Evolutionary conservation across 2,329 filamentous ascomycete species (phyloP).

Genomic region (Keithomyces neogunnii): DNA sequence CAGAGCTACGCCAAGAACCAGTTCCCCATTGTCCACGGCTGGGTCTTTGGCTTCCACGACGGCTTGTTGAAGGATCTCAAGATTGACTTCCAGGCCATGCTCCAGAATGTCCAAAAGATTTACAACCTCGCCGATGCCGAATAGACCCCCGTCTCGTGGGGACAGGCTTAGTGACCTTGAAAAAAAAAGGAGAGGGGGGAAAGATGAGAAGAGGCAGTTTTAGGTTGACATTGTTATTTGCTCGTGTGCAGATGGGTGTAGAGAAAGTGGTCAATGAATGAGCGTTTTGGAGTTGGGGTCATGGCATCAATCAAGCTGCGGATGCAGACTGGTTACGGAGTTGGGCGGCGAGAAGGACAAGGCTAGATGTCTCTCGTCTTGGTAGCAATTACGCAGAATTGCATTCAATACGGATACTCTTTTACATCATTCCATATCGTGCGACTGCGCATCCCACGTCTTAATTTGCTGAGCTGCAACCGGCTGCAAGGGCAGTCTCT

Average conservation of each 20-base stretch:
- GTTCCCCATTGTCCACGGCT: conserved; percentile 64
- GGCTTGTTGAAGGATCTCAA: conserved; percentile 58
- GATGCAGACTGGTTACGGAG: background rate
- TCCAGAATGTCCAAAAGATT: conserved; percentile 54
- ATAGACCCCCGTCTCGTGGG: background rate
- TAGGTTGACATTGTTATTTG: background rate
- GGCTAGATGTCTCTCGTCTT: no score
- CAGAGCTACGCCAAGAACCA: conserved; percentile 55
- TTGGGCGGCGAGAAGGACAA: background rate
- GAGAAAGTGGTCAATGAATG: background rate
- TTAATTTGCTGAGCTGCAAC: no score
- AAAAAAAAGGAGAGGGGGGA: conserved; percentile 8
- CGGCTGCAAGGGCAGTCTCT: no score
- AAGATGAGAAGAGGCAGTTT: conserved; percentile 1
- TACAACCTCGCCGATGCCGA: conserved; percentile 41
- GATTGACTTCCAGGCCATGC: conserved; percentile 49
- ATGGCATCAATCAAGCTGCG: background rate
- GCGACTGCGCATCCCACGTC: no score
- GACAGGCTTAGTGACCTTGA: background rate
- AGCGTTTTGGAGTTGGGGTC: background rate
- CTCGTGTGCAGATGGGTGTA: background rate
- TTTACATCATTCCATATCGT: no score
- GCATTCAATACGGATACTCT: no score
- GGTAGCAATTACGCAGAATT: no score
- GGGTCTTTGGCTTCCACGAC: conserved; percentile 63